Conservation (phyloP, 208 protist genomes). For the Naegleria lovaniensis region DNA sequence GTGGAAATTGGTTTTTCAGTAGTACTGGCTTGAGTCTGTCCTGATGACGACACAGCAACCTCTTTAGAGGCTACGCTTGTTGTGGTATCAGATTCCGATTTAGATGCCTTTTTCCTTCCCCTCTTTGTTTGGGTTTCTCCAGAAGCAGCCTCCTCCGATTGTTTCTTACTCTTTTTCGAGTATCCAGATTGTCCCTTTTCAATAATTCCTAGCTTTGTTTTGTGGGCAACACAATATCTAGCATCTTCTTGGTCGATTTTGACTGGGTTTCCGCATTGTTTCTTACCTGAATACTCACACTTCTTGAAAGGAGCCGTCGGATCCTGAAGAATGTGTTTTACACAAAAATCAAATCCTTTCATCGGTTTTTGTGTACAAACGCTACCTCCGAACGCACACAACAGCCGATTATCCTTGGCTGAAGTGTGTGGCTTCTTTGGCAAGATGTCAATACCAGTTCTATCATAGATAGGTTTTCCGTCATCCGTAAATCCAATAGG, state of each 20-base stretch:
- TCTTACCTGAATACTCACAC: neutral
- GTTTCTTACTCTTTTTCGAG: neutral
- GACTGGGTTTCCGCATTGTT: conserved; percentile 2
- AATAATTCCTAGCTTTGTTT: conserved; percentile 9
- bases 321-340: conserved; percentile 24
- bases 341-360: conserved; percentile 24
- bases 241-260: neutral
- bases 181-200: neutral
- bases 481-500: neutral
- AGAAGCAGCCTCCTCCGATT: neutral
- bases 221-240: conserved; percentile 4
- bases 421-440: neutral
- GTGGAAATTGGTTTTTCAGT: neutral
- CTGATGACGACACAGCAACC: neutral
- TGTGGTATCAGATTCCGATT: neutral
- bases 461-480: neutral
- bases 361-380: conserved; percentile 22
- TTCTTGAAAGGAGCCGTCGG: neutral
- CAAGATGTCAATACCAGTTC: neutral
- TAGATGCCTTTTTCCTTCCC: neutral
- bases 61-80: neutral
- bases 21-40: neutral
- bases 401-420: neutral
- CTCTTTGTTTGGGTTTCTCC: neutral
- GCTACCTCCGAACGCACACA: neutral